A percentile compares a stretch with the other conserved stretches of the same genome.
phyloP scores from a whole-genome alignment of 371 early-diverging fungal species.

The Paraphysoderma sedebokerense region DNA sequence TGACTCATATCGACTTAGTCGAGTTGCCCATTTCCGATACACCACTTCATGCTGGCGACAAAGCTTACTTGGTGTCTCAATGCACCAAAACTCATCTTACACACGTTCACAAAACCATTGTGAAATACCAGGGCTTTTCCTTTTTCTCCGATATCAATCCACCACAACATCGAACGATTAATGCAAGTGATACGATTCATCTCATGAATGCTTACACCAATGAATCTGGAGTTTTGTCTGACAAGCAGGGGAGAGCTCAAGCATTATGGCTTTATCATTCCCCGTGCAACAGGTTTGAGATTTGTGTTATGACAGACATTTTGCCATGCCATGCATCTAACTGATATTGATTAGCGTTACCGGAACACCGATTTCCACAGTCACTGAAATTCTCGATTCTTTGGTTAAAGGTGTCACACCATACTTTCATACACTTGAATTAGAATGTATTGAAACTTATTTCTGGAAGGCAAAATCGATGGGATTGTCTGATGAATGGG shows the following conservation, averaged over 20 bases:
- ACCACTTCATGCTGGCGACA: background rate
- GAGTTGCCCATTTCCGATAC: background rate
- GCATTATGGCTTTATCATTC: background rate
- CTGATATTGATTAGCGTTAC: no score
- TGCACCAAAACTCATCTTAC: background rate
- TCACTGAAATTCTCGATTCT: no score
- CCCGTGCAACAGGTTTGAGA: background rate
- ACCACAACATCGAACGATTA: conserved; percentile 13
- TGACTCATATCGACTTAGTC: background rate
- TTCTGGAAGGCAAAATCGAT: conserved; percentile 11
- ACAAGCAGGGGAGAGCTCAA: background rate
- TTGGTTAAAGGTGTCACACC: no score
- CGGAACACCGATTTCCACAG: no score
- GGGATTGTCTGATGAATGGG: conserved; percentile 11
- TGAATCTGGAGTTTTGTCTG: background rate
- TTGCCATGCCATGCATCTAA: no score
- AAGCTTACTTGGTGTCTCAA: background rate
- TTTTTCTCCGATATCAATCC: conserved; percentile 11
- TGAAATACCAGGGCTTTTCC: conserved; percentile 10
- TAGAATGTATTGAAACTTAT: conserved; percentile 12
- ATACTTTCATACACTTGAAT: conserved; percentile 5
- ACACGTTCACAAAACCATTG: conserved; percentile 6
- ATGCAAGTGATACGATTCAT: conserved; percentile 4
- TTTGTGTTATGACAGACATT: background rate
- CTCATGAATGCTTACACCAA: no score